Percentiles rank a stretch among this genome's conserved stretches.
phyloP scores from a whole-genome alignment of 257 asterid species.

The Eucommia ulmoides region DNA sequence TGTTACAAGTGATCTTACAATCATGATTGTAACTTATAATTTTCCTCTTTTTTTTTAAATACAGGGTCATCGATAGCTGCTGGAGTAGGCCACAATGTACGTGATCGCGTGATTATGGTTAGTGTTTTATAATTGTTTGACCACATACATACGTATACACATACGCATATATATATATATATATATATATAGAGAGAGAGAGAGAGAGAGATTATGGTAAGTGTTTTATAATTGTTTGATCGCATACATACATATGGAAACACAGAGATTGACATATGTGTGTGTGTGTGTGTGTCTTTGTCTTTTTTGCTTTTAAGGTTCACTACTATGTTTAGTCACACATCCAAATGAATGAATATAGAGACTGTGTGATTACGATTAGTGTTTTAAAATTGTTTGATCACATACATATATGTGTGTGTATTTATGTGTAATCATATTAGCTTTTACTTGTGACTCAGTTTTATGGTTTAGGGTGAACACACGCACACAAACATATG shows the following conservation, averaged over 20 bases:
- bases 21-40: not conserved
- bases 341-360: slow-evolving; percentile 90
- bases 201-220: too few species aligned
- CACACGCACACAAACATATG: too few species aligned
- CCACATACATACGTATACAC: not conserved
- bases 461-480: not conserved
- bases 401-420: not conserved
- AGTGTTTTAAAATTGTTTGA: slow-evolving; percentile 25
- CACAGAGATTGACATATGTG: too few species aligned
- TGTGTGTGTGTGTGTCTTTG: too few species aligned
- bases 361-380: slow-evolving; percentile 84
- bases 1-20: not conserved
- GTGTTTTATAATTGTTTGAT: too few species aligned
- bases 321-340: slow-evolving; percentile 89
- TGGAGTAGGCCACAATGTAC: slow-evolving; percentile 83
- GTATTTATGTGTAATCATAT: too few species aligned
- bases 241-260: too few species aligned
- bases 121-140: slow-evolving; percentile 14
- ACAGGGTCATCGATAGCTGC: slow-evolving; percentile 67
- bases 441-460: not conserved
- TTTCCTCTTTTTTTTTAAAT: slow-evolving; percentile 11
- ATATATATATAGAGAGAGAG: too few species aligned
- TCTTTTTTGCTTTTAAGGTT: slow-evolving; percentile 28
- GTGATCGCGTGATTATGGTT: slow-evolving; percentile 11
- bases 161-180: too few species aligned